Evolutionary conservation across 2,329 filamentous ascomycete species (phyloP), one percentile per base, ranked within the genome.

Genomic region (Monilinia laxa): DNA sequence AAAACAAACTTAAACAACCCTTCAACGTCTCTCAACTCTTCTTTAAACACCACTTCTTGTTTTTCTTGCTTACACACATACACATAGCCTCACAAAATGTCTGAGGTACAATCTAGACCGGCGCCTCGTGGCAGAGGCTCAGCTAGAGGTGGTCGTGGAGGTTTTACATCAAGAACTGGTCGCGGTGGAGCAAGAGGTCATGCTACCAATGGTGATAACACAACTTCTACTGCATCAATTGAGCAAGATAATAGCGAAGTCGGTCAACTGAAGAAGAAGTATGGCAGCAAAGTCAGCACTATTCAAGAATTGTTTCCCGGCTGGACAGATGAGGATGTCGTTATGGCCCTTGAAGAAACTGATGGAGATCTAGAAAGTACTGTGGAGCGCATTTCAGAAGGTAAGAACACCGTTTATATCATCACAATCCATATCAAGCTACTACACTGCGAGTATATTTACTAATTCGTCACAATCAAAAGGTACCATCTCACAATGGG

Each of bases 241-340:
- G 87, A 89, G 76, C 49, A 63, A 53, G 93, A 98, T 76, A 90
- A 96, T 78, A 91, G 92, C 78, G 93, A 97, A 80, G 85, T 98
- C 72, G 91, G 90, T 77, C 88, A 96, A 80, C 87, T 98, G 77
- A 96, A 96, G 86, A 93, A 92, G 83, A 88, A 91, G 79, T 95
- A 96, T 78, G 86, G 90, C 75, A 82, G 83, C 76, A 91, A 94
- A 81, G 86, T 97, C 74, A 83, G 84, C 70, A 87, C 89, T 75
- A 88, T 99, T 78, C 93, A 92, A 81, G 93, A 97, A 79, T 89
- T 98, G 82, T 97, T 97, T 82, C 88, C 92, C 68, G 90, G 93
- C 79, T 98, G 94, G 95, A 94, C 93, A 74, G 92, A 97, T 76
- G 92, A 93, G 79, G 94, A 98, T 79, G 87, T 98, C 71, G 87